These are phyloP conservation scores for Monosporozyma unispora DNA, from an alignment of 805 yeast genomes.

Conservation along the genomic window DNA sequence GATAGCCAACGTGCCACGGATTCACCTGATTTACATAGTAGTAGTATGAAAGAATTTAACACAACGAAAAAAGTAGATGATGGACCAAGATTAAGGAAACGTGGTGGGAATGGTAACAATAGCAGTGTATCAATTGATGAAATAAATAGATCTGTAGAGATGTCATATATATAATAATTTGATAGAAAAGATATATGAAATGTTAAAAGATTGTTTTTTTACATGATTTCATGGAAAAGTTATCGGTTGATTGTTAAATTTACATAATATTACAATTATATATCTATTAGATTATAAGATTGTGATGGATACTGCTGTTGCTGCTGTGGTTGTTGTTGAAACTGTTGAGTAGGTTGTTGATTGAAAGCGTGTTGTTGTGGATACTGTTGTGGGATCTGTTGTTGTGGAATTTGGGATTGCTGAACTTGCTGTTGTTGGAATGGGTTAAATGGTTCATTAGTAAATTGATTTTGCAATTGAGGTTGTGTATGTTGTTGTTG, in stretches of 20 bases:
- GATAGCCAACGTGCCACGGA: not conserved
- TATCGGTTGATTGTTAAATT: not conserved
- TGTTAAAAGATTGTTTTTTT: not conserved
- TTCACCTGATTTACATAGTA: not conserved
- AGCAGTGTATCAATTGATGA: not conserved
- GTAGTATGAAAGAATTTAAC: slow-evolving; percentile 9
- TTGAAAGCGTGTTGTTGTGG: slow-evolving; percentile 1
- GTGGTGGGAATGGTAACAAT: not conserved
- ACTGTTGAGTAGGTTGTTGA: slow-evolving; percentile 3
- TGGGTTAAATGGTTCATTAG: not conserved
- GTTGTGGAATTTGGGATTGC: not conserved
- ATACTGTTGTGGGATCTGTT: slow-evolving; percentile 7
- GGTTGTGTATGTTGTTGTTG: slow-evolving; percentile 2
- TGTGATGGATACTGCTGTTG: slow-evolving; percentile 12
- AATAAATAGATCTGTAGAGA: slow-evolving; percentile 6
- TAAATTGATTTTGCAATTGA: not conserved
- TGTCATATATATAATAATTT: slow-evolving; percentile 3
- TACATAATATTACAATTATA: slow-evolving; percentile 9
- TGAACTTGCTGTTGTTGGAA: slow-evolving; percentile 1
- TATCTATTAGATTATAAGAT: slow-evolving; percentile 18
- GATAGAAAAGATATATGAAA: too few species aligned
- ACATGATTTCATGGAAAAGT: not conserved
- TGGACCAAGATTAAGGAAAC: slow-evolving; percentile 7
- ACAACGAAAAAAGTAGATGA: slow-evolving; percentile 6
- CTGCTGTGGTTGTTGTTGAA: slow-evolving; percentile 12